Conservation (phyloP, 2,329 filamentous ascomycete genomes). For the Epichloe festucae region DNA sequence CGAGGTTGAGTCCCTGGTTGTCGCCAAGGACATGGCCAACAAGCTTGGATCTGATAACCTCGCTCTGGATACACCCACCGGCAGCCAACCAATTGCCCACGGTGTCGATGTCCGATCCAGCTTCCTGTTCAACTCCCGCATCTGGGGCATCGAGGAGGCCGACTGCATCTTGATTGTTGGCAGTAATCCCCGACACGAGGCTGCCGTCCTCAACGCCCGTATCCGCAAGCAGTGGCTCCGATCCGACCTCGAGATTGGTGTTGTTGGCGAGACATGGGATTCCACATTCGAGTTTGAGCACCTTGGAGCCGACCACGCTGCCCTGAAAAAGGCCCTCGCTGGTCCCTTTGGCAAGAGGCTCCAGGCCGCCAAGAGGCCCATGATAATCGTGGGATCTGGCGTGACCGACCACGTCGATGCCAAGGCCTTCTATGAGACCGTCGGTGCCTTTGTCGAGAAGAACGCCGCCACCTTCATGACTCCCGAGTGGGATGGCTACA, state of each 20-base stretch:
- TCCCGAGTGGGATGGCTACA: conserved; percentile 93
- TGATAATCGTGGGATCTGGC: conserved; percentile 92
- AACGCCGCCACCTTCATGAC: conserved; percentile 79
- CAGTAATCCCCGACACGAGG: conserved; percentile 91
- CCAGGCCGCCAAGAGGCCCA: conserved; percentile 72
- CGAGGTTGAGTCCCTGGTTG: conserved; percentile 86
- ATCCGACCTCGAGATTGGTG: conserved; percentile 83
- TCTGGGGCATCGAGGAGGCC: conserved; percentile 86
- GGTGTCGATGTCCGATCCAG: conserved; percentile 88
- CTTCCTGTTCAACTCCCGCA: conserved; percentile 93
- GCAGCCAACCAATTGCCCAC: conserved; percentile 74
- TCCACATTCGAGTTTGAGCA: conserved; percentile 95
- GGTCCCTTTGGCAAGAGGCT: conserved; percentile 92
- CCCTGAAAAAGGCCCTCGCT: conserved; percentile 73
- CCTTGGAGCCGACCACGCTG: conserved; percentile 63
- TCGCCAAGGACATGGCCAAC: conserved; percentile 95
- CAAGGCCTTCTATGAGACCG: conserved; percentile 83
- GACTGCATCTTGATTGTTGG: conserved; percentile 86
- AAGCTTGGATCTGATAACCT: conserved; percentile 93
- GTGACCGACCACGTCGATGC: conserved; percentile 84
- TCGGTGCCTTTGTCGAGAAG: conserved; percentile 88
- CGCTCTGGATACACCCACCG: conserved; percentile 77
- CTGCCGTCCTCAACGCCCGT: conserved; percentile 85
- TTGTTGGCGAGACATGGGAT: conserved; percentile 82
- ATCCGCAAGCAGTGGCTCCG: conserved; percentile 97